phyloP scores from a whole-genome alignment of 1,139 yeast species.

The Lodderomyces parapsilosis region DNA sequence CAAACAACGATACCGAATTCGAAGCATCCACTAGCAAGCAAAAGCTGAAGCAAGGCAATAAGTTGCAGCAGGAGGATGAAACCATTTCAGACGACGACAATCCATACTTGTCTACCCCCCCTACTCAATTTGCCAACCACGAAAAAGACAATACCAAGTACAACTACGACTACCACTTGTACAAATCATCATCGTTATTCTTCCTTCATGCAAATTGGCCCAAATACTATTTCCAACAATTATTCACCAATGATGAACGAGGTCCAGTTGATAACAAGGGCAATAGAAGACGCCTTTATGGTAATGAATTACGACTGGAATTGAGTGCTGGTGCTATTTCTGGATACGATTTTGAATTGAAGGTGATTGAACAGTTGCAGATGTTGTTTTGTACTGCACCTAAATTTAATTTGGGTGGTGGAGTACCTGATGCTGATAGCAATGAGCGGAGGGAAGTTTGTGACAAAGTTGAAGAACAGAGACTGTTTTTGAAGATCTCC shows the following conservation, averaged over 20 bases:
- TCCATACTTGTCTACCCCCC: slow-evolving; percentile 10
- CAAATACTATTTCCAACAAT: slow-evolving; percentile 24
- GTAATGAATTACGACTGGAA: slow-evolving; percentile 25
- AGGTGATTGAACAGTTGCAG: slow-evolving; percentile 24
- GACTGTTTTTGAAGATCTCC: slow-evolving; percentile 20
- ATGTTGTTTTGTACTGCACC: slow-evolving; percentile 30
- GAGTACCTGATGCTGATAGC: slow-evolving; percentile 23
- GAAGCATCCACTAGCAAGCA: background rate
- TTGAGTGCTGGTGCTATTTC: slow-evolving; percentile 22
- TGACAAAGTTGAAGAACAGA: slow-evolving; percentile 23
- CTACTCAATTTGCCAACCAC: slow-evolving; percentile 23
- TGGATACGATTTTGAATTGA: slow-evolving; percentile 31
- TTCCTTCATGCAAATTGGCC: slow-evolving; percentile 45
- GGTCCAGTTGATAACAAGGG: slow-evolving; percentile 24
- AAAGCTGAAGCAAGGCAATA: background rate
- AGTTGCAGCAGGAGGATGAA: no score
- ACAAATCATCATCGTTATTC: slow-evolving; percentile 27
- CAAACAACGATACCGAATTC: slow-evolving; percentile 16
- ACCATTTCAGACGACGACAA: background rate
- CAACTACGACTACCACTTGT: slow-evolving; percentile 32
- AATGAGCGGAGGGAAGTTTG: slow-evolving; percentile 26
- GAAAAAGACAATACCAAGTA: slow-evolving; percentile 19
- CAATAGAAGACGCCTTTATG: slow-evolving; percentile 30
- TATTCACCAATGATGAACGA: slow-evolving; percentile 27
- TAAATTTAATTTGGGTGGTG: slow-evolving; percentile 18